These are phyloP conservation scores for Botryotinia globosa DNA, from an alignment of 2,329 filamentous ascomycete genomes.

Conservation along the genomic window DNA sequence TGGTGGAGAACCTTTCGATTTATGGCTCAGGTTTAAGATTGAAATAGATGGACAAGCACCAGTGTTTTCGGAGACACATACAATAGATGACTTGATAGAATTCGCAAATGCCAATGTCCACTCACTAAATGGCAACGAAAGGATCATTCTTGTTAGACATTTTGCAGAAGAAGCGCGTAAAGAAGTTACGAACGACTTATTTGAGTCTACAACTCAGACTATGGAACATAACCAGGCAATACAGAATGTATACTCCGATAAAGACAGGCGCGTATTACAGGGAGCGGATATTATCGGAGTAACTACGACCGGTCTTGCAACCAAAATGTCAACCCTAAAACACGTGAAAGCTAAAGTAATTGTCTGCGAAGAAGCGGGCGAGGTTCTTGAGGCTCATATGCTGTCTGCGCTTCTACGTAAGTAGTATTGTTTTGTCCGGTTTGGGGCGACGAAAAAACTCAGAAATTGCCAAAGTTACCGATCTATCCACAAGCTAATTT, in stretches of 20 bases:
- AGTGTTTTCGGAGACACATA: neutral
- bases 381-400: constrained; percentile 44
- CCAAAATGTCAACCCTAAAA: constrained; percentile 44
- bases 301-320: constrained; percentile 52
- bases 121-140: neutral
- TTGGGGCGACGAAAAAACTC: too few species aligned
- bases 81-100: neutral
- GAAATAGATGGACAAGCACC: neutral
- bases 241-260: constrained; percentile 21
- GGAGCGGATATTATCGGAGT: constrained; percentile 48
- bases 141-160: neutral
- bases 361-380: constrained; percentile 45
- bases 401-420: constrained; percentile 38
- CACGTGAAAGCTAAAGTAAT: constrained; percentile 42
- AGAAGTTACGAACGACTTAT: neutral
- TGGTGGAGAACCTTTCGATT: constrained; percentile 25
- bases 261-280: constrained; percentile 20
- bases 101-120: neutral
- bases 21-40: constrained; percentile 20
- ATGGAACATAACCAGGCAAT: neutral
- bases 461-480: constrained; percentile 30
- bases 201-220: neutral
- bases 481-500: neutral
- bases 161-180: neutral
- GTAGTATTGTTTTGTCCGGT: neutral